Percentiles rank a stretch among this genome's conserved stretches.
Evolutionary conservation across 1,284 basidiomycete species (phyloP).

Genomic region (Phellopilus nigrolimitatus): DNA sequence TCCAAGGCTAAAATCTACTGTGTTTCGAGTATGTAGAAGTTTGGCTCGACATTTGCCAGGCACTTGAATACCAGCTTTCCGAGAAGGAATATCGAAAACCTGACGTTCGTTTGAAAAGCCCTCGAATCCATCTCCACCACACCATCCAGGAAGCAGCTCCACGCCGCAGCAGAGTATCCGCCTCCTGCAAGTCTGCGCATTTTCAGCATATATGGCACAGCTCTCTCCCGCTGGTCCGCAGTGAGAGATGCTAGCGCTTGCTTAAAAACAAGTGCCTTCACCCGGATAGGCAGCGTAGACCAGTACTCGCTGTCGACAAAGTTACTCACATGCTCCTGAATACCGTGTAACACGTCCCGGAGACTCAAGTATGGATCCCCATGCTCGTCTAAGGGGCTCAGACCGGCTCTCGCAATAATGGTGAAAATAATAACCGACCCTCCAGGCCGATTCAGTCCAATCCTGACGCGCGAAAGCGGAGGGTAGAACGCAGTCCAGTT

Average conservation of each 20-base stretch:
- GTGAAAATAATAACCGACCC: background rate
- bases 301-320: background rate
- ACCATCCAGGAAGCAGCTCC: background rate
- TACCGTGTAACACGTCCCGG: background rate
- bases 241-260: too few species aligned
- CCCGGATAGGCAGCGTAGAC: background rate
- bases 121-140: background rate
- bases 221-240: too few species aligned
- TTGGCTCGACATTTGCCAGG: background rate
- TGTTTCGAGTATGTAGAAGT: background rate
- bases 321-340: background rate
- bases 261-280: background rate
- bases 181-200: too few species aligned
- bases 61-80: background rate
- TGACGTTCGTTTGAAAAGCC: background rate
- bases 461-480: background rate
- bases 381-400: background rate
- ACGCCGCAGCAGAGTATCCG: too few species aligned
- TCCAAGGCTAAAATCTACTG: too few species aligned
- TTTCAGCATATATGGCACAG: too few species aligned
- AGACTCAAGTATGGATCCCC: background rate
- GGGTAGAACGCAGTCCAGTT: slow-evolving; percentile 1
- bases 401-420: background rate
- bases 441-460: background rate
- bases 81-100: background rate